Evolutionary conservation across 2,329 filamentous ascomycete genomes (phyloP), one percentile per base, ranked within the genome.

Genomic region (Seiridium cupressi): DNA sequence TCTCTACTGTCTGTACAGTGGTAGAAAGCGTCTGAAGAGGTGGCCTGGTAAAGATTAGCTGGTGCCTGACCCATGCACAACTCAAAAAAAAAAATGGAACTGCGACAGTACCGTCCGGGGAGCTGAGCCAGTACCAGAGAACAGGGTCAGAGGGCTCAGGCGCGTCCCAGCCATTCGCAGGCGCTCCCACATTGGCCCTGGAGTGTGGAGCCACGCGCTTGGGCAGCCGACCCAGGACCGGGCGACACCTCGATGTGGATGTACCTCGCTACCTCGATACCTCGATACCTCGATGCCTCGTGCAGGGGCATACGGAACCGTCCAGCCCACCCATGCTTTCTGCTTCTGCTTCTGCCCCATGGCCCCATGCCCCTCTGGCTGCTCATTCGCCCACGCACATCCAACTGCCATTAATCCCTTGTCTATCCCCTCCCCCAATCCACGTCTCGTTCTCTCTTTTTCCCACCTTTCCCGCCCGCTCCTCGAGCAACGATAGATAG

Each of bases 171-270:
- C 55, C n/a, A 40, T 58, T 48, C 55, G 36, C 35, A 13, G 34
- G 55, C 26, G 40, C 18, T 18, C 31, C 47, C 42, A 51, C 35
- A 51, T 51, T 58, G 44, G 46, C 35, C 44, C n/a, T 51, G 31
- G 34, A 35, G 5, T 58, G 55, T 58, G 55, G 55, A 46, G 6
- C 49, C 18, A 34, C 55, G 8, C n/a, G 8, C 44, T 58, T 46
- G 55, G 55, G 44, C 55, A 58, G 44, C 32, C 55, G 44, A 58
- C 55, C 55, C 55, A 58, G 18, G 55, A 58, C 46, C 44, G 55
- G 55, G 40, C 44, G n/a, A n/a, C 34, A 35, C 48, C 48, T 34
- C 31, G 34, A 35, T 36, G 5, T 48, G 42, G 42, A 11, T 44
- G 42, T 44, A 5, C 32, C 13, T 11, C 13, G 32, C 26, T 51